Conservation (phyloP, 2,329 filamentous ascomycete species). For the Elsinoe batatas region DNA sequence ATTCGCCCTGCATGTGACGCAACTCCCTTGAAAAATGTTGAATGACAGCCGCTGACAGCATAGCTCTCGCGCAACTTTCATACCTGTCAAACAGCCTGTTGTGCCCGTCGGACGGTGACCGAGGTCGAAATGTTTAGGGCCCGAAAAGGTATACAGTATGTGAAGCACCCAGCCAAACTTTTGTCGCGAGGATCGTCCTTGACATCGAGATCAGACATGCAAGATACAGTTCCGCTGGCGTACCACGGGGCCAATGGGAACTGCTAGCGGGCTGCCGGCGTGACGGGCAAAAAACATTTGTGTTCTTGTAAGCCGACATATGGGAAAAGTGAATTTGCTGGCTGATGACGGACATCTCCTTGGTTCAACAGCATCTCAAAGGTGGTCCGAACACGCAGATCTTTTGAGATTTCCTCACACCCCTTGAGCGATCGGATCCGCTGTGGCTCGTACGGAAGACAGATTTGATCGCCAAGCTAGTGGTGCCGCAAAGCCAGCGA, state of each 20-base stretch:
- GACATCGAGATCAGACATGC: background rate
- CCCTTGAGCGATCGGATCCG: conserved; percentile 5
- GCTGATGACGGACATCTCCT: background rate
- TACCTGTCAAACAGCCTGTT: background rate
- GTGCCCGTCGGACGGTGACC: background rate
- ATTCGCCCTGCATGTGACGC: conserved; percentile 1
- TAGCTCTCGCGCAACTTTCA: background rate
- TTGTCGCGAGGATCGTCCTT: background rate
- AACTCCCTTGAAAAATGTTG: background rate
- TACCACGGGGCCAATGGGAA: conserved; percentile 3
- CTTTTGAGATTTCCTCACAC: conserved; percentile 6
- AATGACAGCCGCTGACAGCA: conserved; percentile 6
- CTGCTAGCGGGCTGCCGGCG: background rate
- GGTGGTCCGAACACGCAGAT: background rate
- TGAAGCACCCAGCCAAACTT: background rate
- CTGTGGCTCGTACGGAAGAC: background rate
- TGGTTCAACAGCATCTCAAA: background rate
- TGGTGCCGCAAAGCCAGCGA: background rate
- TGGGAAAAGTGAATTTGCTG: background rate
- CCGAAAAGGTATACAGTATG: background rate
- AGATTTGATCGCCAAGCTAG: conserved; percentile 10
- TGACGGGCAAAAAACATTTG: background rate
- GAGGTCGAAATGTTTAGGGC: background rate
- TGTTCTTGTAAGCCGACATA: background rate
- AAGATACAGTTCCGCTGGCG: conserved; percentile 7